phyloP scores from a whole-genome alignment of 441 rosid species.

The Euphorbia schlechtendalii region DNA sequence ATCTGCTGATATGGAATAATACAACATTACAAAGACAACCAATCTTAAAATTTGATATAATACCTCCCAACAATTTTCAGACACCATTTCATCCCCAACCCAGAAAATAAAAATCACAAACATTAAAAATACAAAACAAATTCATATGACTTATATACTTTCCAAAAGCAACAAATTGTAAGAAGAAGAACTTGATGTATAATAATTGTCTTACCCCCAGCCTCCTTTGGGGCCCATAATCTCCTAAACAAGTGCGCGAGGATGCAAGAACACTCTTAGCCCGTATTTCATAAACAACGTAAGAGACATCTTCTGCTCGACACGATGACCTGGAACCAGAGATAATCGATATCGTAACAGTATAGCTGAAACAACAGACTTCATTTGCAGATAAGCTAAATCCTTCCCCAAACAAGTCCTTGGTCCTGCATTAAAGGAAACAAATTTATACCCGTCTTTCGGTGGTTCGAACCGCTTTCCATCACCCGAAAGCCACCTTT shows the following conservation, averaged over 20 bases:
- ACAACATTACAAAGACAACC: slow-evolving; percentile 16
- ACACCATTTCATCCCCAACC: slow-evolving; percentile 6
- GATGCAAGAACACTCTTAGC: slow-evolving; percentile 63
- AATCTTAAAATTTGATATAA: neutral
- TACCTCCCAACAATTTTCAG: neutral
- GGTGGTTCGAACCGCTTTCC: slow-evolving; percentile 61
- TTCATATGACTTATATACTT: slow-evolving; percentile 14
- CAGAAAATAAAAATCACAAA: slow-evolving; percentile 18
- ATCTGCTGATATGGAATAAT: slow-evolving; percentile 19
- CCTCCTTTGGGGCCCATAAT: neutral
- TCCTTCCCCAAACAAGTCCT: slow-evolving; percentile 91
- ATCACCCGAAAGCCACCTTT: slow-evolving; percentile 58
- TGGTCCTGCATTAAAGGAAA: slow-evolving; percentile 90
- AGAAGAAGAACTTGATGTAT: neutral
- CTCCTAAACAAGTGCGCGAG: slow-evolving; percentile 41
- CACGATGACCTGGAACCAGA: slow-evolving; percentile 63
- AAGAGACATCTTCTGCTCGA: slow-evolving; percentile 91
- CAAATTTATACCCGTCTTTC: slow-evolving; percentile 75
- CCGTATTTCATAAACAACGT: slow-evolving; percentile 90
- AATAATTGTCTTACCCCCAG: slow-evolving; percentile 2
- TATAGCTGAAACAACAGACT: slow-evolving; percentile 81
- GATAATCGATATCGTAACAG: slow-evolving; percentile 67
- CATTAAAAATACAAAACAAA: slow-evolving; percentile 1
- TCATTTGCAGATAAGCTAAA: slow-evolving; percentile 86
- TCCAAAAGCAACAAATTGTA: slow-evolving; percentile 10